A percentile compares a stretch with the other conserved stretches of the same genome.
These are phyloP conservation scores for Geranium incanum DNA, from an alignment of 441 rosid genomes.

Conservation along the genomic window DNA sequence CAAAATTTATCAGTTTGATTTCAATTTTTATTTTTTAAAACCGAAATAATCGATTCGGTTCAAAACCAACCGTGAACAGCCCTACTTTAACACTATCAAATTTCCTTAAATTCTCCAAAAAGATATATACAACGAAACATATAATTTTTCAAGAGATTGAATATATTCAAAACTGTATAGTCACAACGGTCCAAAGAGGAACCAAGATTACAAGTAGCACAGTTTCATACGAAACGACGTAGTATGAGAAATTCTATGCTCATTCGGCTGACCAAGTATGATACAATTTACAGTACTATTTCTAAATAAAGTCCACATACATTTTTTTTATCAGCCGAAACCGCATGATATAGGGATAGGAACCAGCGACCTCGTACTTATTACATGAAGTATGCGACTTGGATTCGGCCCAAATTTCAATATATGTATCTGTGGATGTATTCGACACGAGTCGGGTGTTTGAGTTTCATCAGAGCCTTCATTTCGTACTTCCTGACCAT, in stretches of 20 bases:
- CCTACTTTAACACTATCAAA: neutral
- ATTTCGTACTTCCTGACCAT: slow-evolving; percentile 93
- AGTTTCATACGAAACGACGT: slow-evolving; percentile 8
- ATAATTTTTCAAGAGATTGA: neutral
- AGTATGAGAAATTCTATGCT: slow-evolving; percentile 21
- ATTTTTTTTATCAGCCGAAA: no score
- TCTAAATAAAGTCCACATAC: no score
- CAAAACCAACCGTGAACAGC: no score
- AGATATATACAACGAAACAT: neutral
- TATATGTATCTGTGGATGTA: slow-evolving; percentile 60
- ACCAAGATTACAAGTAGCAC: no score
- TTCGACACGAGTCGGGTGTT: slow-evolving; percentile 77
- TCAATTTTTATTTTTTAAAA: no score
- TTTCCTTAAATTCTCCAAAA: no score
- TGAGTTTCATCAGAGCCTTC: slow-evolving; percentile 90
- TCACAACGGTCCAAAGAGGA: neutral
- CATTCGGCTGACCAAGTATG: slow-evolving; percentile 8
- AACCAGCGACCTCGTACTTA: no score
- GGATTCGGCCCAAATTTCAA: slow-evolving; percentile 25
- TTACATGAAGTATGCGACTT: neutral
- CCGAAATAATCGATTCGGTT: no score
- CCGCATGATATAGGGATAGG: no score
- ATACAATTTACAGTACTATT: no score
- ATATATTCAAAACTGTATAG: neutral
- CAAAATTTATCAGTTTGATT: no score